Evolutionary conservation across 106 monocot species (phyloP).

Genomic region (Dioscorea zingiberensis): DNA sequence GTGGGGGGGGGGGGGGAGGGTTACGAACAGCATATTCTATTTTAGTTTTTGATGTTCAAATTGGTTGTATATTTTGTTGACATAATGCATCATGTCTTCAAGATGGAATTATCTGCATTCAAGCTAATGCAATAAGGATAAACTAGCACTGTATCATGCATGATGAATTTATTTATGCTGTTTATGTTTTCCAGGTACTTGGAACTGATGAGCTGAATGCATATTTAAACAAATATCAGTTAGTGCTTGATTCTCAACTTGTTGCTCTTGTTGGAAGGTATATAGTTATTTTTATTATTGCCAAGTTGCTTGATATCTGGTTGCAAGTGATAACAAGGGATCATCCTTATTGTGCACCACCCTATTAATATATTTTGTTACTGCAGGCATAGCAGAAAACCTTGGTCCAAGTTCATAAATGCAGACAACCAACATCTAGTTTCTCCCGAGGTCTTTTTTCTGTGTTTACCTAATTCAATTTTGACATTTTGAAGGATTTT

Average conservation of each 20-base stretch:
- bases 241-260: conserved; percentile 80
- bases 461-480: not conserved
- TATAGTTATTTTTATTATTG: not conserved
- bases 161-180: not conserved
- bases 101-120: not conserved
- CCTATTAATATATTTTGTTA: not conserved
- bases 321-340: not conserved
- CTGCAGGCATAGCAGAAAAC: conserved; percentile 83
- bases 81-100: not conserved
- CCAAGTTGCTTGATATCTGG: not conserved
- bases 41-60: not conserved
- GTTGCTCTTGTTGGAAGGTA: conserved; percentile 82
- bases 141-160: not conserved
- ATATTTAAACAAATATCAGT: conserved; percentile 69
- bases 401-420: conserved; percentile 84
- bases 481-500: not conserved
- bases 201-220: conserved; percentile 78
- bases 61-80: not conserved
- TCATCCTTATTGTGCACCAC: not conserved
- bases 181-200: conserved; percentile 44
- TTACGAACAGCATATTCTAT: not conserved
- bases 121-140: not conserved
- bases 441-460: conserved; percentile 57
- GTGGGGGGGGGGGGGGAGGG: too few relatives aligned
- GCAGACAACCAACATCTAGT: conserved; percentile 77